A percentile compares a stretch with the other conserved stretches of the same genome.
phyloP scores from a whole-genome alignment of 805 yeast species.

The Metschnikowia arizonensis region DNA sequence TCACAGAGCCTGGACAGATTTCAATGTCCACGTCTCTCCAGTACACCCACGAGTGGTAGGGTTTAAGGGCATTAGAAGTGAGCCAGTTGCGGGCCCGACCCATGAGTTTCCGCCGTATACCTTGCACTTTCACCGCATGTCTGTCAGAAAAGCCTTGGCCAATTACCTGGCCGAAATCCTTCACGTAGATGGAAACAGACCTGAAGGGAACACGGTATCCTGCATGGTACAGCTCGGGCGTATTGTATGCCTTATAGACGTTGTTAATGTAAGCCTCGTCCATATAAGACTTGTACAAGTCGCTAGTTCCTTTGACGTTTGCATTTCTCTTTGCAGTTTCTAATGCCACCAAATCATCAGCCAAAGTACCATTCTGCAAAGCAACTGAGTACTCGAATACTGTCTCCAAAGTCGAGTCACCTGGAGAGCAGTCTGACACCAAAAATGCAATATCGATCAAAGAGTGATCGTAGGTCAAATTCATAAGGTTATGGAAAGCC shows the following conservation, averaged over 20 bases:
- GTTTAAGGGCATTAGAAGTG: conserved; percentile 65
- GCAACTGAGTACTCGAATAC: conserved; percentile 61
- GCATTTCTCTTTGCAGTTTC: conserved; percentile 30
- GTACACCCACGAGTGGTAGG: conserved; percentile 87
- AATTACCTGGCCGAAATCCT: conserved; percentile 78
- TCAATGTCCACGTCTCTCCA: conserved; percentile 90
- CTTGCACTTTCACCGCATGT: conserved; percentile 83
- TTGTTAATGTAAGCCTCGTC: conserved; percentile 54
- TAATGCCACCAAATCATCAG: conserved; percentile 42
- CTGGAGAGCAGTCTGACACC: conserved; percentile 74
- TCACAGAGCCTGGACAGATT: conserved; percentile 71
- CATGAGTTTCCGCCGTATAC: conserved; percentile 78
- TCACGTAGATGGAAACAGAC: conserved; percentile 72
- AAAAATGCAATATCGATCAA: conserved; percentile 76
- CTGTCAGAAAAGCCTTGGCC: conserved; percentile 84
- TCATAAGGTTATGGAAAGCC: conserved; percentile 83
- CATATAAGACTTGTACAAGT: conserved; percentile 68
- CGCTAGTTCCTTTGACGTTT: conserved; percentile 50
- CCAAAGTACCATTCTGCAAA: conserved; percentile 66
- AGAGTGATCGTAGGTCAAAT: conserved; percentile 77
- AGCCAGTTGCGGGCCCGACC: conserved; percentile 87
- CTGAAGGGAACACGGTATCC: conserved; percentile 68
- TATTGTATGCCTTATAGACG: conserved; percentile 55
- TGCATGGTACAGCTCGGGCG: conserved; percentile 54
- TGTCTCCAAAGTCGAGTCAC: conserved; percentile 61